Percentiles rank a stretch among this genome's conserved stretches.
These are phyloP conservation scores for Xylariaceae sp. DNA, from an alignment of 2,329 filamentous ascomycete species.

Conservation along the genomic window DNA sequence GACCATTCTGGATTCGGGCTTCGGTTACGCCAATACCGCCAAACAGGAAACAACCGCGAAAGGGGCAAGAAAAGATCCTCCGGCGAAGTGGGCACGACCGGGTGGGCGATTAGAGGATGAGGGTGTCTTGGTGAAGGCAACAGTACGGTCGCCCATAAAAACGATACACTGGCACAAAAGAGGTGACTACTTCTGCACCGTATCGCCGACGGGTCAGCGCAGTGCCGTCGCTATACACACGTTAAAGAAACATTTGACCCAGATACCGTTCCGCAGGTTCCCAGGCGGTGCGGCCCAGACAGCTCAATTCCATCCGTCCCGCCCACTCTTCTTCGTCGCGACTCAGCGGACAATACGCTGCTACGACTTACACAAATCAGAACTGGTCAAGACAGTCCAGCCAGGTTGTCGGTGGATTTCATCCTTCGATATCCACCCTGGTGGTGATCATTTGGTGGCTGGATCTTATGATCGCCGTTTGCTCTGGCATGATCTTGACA, in stretches of 20 bases:
- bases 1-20: constrained; percentile 80
- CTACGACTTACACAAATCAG: constrained; percentile 89
- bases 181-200: constrained; percentile 90
- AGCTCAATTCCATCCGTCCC: constrained; percentile 89
- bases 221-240: constrained; percentile 92
- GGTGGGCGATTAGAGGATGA: constrained; percentile 68
- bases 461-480: constrained; percentile 91
- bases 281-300: constrained; percentile 72
- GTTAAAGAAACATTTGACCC: constrained; percentile 88
- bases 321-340: constrained; percentile 92
- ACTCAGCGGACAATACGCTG: constrained; percentile 90
- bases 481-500: constrained; percentile 94
- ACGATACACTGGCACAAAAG: constrained; percentile 89
- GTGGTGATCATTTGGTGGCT: constrained; percentile 89
- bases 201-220: constrained; percentile 74
- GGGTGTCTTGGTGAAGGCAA: constrained; percentile 75
- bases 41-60: constrained; percentile 51
- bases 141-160: constrained; percentile 77
- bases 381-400: constrained; percentile 87
- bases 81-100: constrained; percentile 81
- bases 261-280: constrained; percentile 80
- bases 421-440: constrained; percentile 86
- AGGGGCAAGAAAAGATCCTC: constrained; percentile 65
- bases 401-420: constrained; percentile 93
- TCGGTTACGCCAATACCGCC: constrained; percentile 78